Base-by-base conservation (phyloP, 148 eudicot species). In the Bassia scoparia region DNA sequence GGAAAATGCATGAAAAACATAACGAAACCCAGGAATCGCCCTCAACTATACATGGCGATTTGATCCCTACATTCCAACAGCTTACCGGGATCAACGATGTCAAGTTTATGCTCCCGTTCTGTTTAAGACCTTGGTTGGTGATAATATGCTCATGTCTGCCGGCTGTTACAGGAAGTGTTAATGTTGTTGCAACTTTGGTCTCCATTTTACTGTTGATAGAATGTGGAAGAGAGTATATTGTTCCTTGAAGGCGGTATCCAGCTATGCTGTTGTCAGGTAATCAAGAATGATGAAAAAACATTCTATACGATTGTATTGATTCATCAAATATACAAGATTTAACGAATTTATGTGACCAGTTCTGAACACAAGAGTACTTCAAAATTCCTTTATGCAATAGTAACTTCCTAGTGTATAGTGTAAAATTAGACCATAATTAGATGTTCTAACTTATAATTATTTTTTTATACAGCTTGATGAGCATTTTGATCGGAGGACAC, bases 161-260 rank as follows among this genome's bases (percentile, higher is more conserved):
- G 0, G 82, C 79, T 5, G 81, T 84, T 18, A 78, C 81, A 1
- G 87, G 84, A 0, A 78, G 54, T 14, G 84, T 81, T 9, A 84
- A 84, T 50, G 83, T 81, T 56, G 35, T 79, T 18, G 81, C 87
- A 21, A 84, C 84, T 15, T 3, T 73, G 4, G 81, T 78, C 8
- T 81, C 87, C 7, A 81, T 84, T 9, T 65, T 76, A 54, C 74
- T 0, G 82, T 84, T 18, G 87, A 84, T 27, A 81, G 70, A 31
- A 43, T 74, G n/a, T 29, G 87, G 87, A 31, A 68, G 86, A 38
- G n/a, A 67, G 84, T 21, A 76, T 46, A 8, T 63, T 83, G 37
- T 81, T 83, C 23, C 74, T 83, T n/a, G 78, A 80, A 71, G 86
- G 77, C 1, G 86, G 86, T 5, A 27, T 71, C 35, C 86, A 83